A percentile compares a stretch with the other conserved stretches of the same genome.
Evolutionary conservation across 805 yeast species (phyloP).

Genomic region (Komagataella pastoris): DNA sequence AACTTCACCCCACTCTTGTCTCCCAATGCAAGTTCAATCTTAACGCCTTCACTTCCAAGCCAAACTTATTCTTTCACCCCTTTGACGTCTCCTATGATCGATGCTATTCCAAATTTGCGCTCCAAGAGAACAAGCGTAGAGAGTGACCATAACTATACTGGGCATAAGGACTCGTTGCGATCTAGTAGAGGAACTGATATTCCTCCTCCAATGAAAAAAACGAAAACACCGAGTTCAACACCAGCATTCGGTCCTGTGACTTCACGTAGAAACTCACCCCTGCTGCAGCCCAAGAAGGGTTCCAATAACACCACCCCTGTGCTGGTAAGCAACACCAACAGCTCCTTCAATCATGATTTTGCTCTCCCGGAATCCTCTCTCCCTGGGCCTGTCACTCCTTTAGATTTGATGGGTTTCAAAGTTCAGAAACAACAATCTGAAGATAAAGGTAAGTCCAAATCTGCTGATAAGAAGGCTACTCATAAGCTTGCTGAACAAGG

Average conservation of each 20-base stretch:
- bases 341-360: constrained; percentile 1
- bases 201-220: neutral
- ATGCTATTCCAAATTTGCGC: constrained; percentile 14
- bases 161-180: constrained; percentile 4
- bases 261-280: neutral
- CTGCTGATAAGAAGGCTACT: constrained; percentile 41
- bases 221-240: neutral
- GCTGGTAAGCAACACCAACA: neutral
- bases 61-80: constrained; percentile 23
- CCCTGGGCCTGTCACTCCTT: neutral
- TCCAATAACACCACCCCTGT: neutral
- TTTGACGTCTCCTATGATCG: constrained; percentile 57
- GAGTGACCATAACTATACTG: neutral
- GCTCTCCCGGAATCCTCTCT: neutral
- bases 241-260: neutral
- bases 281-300: neutral
- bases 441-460: neutral
- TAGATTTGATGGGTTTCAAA: neutral
- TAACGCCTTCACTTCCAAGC: constrained; percentile 23
- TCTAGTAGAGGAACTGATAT: constrained; percentile 12
- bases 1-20: constrained; percentile 62
- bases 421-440: neutral
- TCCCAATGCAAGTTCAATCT: constrained; percentile 32
- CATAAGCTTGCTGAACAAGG: constrained; percentile 98
- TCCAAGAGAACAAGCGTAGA: constrained; percentile 4